Evolutionary conservation across 1,139 yeast genomes (phyloP).

Genomic region (Scheffersomyces illinoinensis): DNA sequence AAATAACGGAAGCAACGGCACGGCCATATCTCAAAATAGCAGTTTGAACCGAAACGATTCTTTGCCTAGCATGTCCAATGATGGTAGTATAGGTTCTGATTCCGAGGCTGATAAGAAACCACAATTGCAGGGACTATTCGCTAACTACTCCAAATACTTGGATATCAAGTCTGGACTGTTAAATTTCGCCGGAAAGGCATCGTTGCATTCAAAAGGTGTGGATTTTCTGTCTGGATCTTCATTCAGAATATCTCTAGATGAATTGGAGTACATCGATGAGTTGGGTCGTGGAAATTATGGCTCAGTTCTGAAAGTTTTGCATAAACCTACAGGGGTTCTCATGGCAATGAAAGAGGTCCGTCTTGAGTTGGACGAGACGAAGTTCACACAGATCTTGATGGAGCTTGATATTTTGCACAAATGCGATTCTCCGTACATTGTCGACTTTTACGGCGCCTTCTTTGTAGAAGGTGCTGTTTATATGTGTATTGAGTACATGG

Average conservation of each 20-base stretch:
- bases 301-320: slow-evolving; percentile 87
- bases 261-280: slow-evolving; percentile 80
- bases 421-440: slow-evolving; percentile 86
- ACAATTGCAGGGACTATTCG: slow-evolving; percentile 61
- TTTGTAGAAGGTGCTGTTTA: slow-evolving; percentile 97
- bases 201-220: slow-evolving; percentile 87
- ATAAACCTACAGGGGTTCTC: slow-evolving; percentile 87
- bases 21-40: neutral
- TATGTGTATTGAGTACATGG: slow-evolving; percentile 98
- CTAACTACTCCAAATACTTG: slow-evolving; percentile 81
- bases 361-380: slow-evolving; percentile 85
- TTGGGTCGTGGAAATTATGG: slow-evolving; percentile 96
- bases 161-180: slow-evolving; percentile 91
- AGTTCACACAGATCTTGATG: slow-evolving; percentile 92
- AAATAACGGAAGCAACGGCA: slow-evolving; percentile 3
- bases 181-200: slow-evolving; percentile 91
- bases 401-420: slow-evolving; percentile 91
- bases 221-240: slow-evolving; percentile 88
- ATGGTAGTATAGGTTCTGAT: neutral
- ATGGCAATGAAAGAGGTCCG: slow-evolving; percentile 99
- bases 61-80: slow-evolving; percentile 3
- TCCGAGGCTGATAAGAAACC: slow-evolving; percentile 13
- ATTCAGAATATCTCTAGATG: slow-evolving; percentile 83
- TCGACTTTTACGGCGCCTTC: slow-evolving; percentile 95
- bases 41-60: neutral